Base-by-base conservation (phyloP, 805 yeast species). In the Isabelozyma gotoi region DNA sequence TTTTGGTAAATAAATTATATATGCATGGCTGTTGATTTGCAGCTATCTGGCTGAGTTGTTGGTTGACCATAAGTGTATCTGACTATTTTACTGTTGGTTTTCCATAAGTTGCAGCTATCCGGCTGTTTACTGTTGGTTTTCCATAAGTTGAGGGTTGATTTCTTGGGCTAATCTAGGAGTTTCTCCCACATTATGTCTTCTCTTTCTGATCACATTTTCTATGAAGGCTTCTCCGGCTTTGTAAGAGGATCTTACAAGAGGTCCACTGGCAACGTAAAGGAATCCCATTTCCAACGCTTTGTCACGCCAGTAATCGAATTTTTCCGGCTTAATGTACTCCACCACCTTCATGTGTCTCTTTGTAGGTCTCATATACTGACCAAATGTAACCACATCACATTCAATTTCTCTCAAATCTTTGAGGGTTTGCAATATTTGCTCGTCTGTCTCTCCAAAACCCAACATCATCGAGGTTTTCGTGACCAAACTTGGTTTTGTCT, bases 291-390 rank as follows among this genome's bases (percentile, higher is more conserved):
- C 88, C 49, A 85, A 63, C 0, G 99, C 98, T 7, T 75, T 77
- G 44, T 85, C 81, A 57, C 84, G 89, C 99, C 99, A 94, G 62
- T 85, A 76, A 47, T 91, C 96, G 62, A 94, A 94, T 64, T 89
- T 90, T 53, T 88, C 97, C 2, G 99, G 99, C 19, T 82, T 85
- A 15, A 94, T 81, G 57, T 94, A 94, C 54, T 92, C 97, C 8
- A 88, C 97, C 35, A 94, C 99, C 71, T 91, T 91, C 95, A 94
- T 90, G 65, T 94, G 99, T 60, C 99, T 83, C 68, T 88, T 94
- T 2, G 99, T 94, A 36, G 99, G 99, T 63, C 99, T 80, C 97
- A 94, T 94, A 66, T 94, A 94, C 68, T 94, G 99, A 31, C 99
- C 99, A 67, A 94, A 94, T 0, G 99, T 94, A 14, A 94, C 97